A percentile compares a stretch with the other conserved stretches of the same genome.
Conservation (phyloP, 2,329 filamentous ascomycete species). For the Penicillium brevicompactum region DNA sequence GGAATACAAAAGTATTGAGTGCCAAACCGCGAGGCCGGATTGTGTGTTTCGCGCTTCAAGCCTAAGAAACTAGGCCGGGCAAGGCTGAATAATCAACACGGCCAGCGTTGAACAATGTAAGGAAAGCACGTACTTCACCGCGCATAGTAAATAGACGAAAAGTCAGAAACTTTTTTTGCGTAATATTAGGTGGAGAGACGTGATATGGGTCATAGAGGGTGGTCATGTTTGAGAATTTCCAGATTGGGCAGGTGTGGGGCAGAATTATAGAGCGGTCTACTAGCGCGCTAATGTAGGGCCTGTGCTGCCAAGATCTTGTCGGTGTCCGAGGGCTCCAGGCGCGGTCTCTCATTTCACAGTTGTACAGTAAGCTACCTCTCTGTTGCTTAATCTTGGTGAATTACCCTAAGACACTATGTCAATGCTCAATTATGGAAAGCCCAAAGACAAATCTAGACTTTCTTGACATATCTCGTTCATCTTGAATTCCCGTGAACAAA, state of each 20-base stretch:
- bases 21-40: not conserved
- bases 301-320: too few species aligned
- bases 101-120: not conserved
- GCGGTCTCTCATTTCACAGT: too few species aligned
- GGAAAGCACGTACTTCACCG: slow-evolving; percentile 1
- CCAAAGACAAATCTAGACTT: too few species aligned
- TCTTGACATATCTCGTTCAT: too few species aligned
- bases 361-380: too few species aligned
- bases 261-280: not conserved
- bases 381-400: too few species aligned
- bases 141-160: not conserved
- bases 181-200: not conserved
- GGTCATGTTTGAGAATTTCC: not conserved
- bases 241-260: not conserved
- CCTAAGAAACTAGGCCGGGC: not conserved
- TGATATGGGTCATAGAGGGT: not conserved
- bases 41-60: not conserved
- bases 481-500: too few species aligned
- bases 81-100: not conserved
- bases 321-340: too few species aligned
- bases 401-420: too few species aligned
- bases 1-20: not conserved
- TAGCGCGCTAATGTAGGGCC: not conserved
- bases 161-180: not conserved
- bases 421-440: too few species aligned